Evolutionary conservation across 2,329 filamentous ascomycete genomes (phyloP).

Genomic region (Coniochaeta prunicola): DNA sequence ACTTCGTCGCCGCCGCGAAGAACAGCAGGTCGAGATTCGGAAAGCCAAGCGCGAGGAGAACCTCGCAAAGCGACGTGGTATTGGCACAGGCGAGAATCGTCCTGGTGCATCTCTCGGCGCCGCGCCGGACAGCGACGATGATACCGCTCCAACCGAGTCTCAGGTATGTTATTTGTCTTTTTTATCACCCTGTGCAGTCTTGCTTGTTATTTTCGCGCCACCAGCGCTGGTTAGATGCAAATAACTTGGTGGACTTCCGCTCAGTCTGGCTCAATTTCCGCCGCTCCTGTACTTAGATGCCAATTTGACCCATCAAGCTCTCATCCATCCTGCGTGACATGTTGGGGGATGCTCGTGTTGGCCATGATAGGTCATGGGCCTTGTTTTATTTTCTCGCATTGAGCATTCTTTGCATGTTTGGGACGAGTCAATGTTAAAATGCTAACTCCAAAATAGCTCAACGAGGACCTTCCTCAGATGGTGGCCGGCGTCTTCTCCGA

Average conservation of each 20-base stretch:
- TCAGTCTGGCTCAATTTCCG: not conserved
- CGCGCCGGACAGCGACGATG: slow-evolving; percentile 94
- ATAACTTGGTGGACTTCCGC: not conserved
- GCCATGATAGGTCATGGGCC: too few relatives aligned
- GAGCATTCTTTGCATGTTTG: not conserved
- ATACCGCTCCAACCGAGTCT: slow-evolving; percentile 86
- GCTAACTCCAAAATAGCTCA: slow-evolving; percentile 58
- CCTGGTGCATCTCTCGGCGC: slow-evolving; percentile 79
- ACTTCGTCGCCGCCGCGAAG: slow-evolving; percentile 93
- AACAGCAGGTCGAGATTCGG: slow-evolving; percentile 98
- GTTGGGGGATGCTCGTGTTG: too few relatives aligned
- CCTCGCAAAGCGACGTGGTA: slow-evolving; percentile 94
- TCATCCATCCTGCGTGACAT: too few relatives aligned
- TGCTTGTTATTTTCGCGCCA: not conserved
- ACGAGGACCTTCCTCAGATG: slow-evolving; percentile 97
- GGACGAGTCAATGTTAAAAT: not conserved
- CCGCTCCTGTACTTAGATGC: too few relatives aligned
- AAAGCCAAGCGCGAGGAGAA: slow-evolving; percentile 99
- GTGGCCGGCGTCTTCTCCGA: slow-evolving; percentile 97
- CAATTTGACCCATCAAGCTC: too few relatives aligned
- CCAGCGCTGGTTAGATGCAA: not conserved
- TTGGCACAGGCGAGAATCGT: slow-evolving; percentile 71
- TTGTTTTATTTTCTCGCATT: not conserved
- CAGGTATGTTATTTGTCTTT: slow-evolving; percentile 57
- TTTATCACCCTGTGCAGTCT: not conserved